These are phyloP conservation scores for Teratosphaeriaceae sp. DNA, from an alignment of 2,329 filamentous ascomycete species.

Conservation along the genomic window DNA sequence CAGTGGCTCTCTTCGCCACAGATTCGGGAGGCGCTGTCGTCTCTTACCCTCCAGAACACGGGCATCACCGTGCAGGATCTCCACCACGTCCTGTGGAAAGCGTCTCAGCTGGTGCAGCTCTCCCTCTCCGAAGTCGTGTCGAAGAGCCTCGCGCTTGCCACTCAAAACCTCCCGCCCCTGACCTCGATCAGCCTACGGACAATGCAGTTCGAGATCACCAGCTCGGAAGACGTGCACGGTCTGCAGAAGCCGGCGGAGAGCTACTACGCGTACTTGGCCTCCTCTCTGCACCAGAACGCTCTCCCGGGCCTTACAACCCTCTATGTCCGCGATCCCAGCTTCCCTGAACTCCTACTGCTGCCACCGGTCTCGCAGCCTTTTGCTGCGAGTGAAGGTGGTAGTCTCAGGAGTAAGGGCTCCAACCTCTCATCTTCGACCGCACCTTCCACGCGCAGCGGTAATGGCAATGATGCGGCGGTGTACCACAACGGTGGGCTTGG, in stretches of 20 bases:
- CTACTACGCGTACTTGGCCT: conserved; percentile 81
- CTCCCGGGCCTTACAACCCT: conserved; percentile 68
- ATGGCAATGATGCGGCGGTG: too few relatives aligned
- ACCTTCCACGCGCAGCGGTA: too few relatives aligned
- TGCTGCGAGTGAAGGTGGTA: conserved; percentile 22
- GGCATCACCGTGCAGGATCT: conserved; percentile 59
- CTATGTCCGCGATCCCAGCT: conserved; percentile 79
- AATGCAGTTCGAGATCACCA: conserved; percentile 77
- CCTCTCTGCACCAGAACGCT: conserved; percentile 69
- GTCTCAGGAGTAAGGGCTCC: conserved; percentile 14
- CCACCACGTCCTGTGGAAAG: conserved; percentile 54
- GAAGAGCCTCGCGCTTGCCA: conserved; percentile 47
- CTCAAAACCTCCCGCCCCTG: conserved; percentile 52
- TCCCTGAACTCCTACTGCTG: conserved; percentile 72
- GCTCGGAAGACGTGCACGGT: conserved; percentile 53
- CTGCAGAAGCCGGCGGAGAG: conserved; percentile 46
- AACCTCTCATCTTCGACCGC: conserved; percentile 12
- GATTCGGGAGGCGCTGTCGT: conserved; percentile 55
- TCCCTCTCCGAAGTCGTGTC: conserved; percentile 51
- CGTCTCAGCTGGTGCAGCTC: conserved; percentile 53
- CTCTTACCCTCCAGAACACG: conserved; percentile 65
- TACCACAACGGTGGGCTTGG: too few relatives aligned
- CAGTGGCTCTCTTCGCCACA: conserved; percentile 59
- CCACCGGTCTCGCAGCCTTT: conserved; percentile 57
- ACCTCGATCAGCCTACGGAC: conserved; percentile 62